Conservation (phyloP, 176 grass and related monocot genomes). For the Zizania latifolia region DNA sequence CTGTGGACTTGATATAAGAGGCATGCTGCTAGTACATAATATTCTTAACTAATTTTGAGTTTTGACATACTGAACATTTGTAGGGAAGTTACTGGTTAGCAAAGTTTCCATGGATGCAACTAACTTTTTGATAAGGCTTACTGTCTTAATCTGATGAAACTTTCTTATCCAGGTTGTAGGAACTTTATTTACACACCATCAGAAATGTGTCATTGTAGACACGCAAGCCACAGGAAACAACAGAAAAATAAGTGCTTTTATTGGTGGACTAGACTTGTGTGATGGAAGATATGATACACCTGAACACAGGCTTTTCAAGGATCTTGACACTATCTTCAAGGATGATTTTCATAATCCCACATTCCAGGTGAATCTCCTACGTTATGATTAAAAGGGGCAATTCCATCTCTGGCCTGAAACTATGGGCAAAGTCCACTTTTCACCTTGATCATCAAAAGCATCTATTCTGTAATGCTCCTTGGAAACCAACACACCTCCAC, state of each 20-base stretch:
- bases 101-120: background rate
- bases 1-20: background rate
- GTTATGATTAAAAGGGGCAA: background rate
- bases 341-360: slow-evolving; percentile 92
- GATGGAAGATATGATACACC: slow-evolving; percentile 94
- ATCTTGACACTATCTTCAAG: slow-evolving; percentile 68
- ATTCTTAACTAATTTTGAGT: background rate
- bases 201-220: slow-evolving; percentile 92
- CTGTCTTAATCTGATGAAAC: slow-evolving; percentile 31
- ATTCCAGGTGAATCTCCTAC: slow-evolving; percentile 47
- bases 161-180: slow-evolving; percentile 69
- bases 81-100: background rate
- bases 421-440: background rate
- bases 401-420: background rate
- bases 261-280: slow-evolving; percentile 91
- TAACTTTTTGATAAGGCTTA: slow-evolving; percentile 43
- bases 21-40: background rate
- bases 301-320: slow-evolving; percentile 74
- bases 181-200: slow-evolving; percentile 92
- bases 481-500: too few species aligned
- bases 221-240: slow-evolving; percentile 76
- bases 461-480: too few species aligned
- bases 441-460: too few species aligned
- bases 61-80: background rate
- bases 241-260: slow-evolving; percentile 86